A percentile compares a stretch with the other conserved stretches of the same genome.
Conservation (phyloP, 2,329 filamentous ascomycete species). For the Stromatinia cepivora region DNA sequence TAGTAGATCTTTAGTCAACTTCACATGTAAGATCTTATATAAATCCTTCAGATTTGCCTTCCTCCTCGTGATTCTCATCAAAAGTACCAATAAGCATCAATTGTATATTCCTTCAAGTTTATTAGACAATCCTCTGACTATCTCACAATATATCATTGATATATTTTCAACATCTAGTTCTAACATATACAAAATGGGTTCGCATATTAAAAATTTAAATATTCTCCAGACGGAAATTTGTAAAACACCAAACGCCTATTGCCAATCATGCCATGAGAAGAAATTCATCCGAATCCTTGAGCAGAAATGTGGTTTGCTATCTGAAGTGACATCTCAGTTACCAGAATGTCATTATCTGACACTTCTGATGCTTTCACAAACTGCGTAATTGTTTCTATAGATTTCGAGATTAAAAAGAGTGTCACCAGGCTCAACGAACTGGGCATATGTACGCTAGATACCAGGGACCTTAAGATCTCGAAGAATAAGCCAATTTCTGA, state of each 20-base stretch:
- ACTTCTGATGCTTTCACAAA: neutral
- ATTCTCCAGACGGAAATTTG: neutral
- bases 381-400: neutral
- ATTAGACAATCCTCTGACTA: neutral
- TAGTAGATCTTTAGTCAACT: neutral
- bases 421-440: neutral
- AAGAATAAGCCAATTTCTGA: neutral
- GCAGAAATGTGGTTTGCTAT: neutral
- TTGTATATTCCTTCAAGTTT: neutral
- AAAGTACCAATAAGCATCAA: no score
- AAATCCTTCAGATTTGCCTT: neutral
- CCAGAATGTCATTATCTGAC: neutral
- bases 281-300: neutral
- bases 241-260: rapidly evolving
- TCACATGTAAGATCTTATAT: neutral
- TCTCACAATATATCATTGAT: neutral
- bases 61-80: no score
- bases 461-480: neutral
- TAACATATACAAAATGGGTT: no score
- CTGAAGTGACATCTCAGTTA: neutral
- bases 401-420: neutral
- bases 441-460: neutral
- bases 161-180: neutral
- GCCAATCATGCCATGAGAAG: neutral
- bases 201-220: neutral